These are phyloP conservation scores for Rhododendron simsii DNA, from an alignment of 148 eudicot species.

Conservation along the genomic window DNA sequence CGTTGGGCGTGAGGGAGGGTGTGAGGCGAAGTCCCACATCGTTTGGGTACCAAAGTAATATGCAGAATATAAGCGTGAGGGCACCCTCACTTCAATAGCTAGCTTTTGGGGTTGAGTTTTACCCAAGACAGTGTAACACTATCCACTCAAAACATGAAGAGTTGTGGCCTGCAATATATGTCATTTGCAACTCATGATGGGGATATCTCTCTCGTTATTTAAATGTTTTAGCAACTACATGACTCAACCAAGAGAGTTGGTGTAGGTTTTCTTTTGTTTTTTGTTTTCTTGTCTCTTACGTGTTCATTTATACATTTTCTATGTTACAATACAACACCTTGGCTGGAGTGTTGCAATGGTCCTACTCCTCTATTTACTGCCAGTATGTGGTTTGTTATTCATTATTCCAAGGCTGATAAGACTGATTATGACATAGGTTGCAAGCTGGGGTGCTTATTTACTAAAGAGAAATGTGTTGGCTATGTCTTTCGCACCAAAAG, in stretches of 20 bases:
- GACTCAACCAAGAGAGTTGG: neutral
- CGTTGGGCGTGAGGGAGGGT: no score
- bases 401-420: neutral
- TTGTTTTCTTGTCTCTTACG: neutral
- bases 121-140: no score
- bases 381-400: neutral
- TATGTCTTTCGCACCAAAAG: constrained; percentile 73
- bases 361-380: neutral
- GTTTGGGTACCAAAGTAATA: no score
- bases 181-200: neutral
- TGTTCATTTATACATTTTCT: neutral
- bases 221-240: neutral
- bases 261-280: neutral
- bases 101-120: no score
- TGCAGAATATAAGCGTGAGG: no score
- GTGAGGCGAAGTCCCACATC: no score
- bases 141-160: neutral
- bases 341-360: neutral
- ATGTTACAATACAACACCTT: neutral
- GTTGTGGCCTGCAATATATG: neutral
- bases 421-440: constrained; percentile 17
- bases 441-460: constrained; percentile 76
- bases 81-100: no score
- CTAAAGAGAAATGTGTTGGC: constrained; percentile 53
- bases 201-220: neutral